A percentile compares a stretch with the other conserved stretches of the same genome.
Evolutionary conservation across 208 protist species (phyloP).

Genomic region (Trypanosomatidae sp.): DNA sequence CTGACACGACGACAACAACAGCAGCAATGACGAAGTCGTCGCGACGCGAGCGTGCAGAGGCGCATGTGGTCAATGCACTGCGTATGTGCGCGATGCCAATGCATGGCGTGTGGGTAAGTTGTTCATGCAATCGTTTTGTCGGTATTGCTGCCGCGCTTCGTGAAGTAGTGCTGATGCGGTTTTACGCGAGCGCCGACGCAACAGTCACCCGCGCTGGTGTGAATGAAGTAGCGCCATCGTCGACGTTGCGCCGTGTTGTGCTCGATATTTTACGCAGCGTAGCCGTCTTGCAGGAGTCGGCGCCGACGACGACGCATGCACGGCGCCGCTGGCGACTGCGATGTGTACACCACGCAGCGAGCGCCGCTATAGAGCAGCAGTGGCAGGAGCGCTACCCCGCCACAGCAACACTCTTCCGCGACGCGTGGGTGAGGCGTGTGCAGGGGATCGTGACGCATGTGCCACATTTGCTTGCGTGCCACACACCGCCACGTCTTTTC

Average conservation of each 20-base stretch:
- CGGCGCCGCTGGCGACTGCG: slow-evolving; percentile 53
- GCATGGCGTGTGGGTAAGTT: slow-evolving; percentile 79
- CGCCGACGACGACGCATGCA: too few species aligned
- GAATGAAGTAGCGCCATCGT: too few species aligned
- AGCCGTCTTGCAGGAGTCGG: too few species aligned
- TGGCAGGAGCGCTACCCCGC: too few species aligned
- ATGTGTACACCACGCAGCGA: too few species aligned
- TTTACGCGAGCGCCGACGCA: slow-evolving; percentile 47
- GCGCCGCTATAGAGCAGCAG: too few species aligned
- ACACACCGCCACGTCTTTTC: slow-evolving; percentile 17
- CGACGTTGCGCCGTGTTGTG: slow-evolving; percentile 16
- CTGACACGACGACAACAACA: slow-evolving; percentile 9
- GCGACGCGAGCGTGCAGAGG: background rate
- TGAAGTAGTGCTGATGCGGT: slow-evolving; percentile 45
- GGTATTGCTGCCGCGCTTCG: slow-evolving; percentile 55
- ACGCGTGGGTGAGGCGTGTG: slow-evolving; percentile 24
- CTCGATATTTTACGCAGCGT: too few species aligned
- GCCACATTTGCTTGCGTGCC: slow-evolving; percentile 18
- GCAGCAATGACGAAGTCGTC: slow-evolving; percentile 4
- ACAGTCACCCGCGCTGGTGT: slow-evolving; percentile 25
- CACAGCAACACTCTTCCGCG: slow-evolving; percentile 24
- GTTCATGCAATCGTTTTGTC: slow-evolving; percentile 26
- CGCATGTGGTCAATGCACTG: slow-evolving; percentile 32
- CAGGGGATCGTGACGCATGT: slow-evolving; percentile 24
- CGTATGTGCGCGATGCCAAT: slow-evolving; percentile 39